Conservation (phyloP, 108 stramenopile genomes). For the Nitzschia sp. region DNA sequence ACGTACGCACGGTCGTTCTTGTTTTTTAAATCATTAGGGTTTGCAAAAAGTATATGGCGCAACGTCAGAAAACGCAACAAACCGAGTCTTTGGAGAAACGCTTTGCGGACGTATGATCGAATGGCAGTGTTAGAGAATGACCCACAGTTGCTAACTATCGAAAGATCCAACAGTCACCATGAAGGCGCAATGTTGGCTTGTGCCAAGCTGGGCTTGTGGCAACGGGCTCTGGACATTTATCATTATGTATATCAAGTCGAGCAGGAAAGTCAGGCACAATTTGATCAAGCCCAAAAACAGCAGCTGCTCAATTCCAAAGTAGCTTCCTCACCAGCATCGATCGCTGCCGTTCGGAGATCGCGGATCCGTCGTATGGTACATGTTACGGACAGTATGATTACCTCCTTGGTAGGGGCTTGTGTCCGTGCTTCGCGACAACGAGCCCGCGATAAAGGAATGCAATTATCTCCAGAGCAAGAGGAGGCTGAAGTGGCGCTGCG, state of each 20-base stretch:
- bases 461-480: slow-evolving; percentile 8
- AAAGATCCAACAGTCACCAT: slow-evolving; percentile 63
- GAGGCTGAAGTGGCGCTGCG: slow-evolving; percentile 32
- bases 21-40: slow-evolving; percentile 33
- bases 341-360: background rate
- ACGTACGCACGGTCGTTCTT: no score
- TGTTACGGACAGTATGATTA: slow-evolving; percentile 76
- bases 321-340: background rate
- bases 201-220: slow-evolving; percentile 75
- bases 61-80: slow-evolving; percentile 79
- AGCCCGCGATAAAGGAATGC: slow-evolving; percentile 11
- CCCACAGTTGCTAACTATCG: slow-evolving; percentile 29
- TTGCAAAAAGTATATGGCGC: slow-evolving; percentile 63
- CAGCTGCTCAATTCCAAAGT: background rate
- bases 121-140: slow-evolving; percentile 53
- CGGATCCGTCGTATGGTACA: slow-evolving; percentile 1
- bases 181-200: slow-evolving; percentile 79
- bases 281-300: slow-evolving; percentile 1
- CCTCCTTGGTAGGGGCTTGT: slow-evolving; percentile 53
- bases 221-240: slow-evolving; percentile 68
- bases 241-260: slow-evolving; percentile 42
- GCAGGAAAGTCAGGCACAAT: slow-evolving; percentile 3
- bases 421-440: slow-evolving; percentile 46
- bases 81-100: slow-evolving; percentile 72
- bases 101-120: slow-evolving; percentile 69